Percentiles rank a stretch among this genome's conserved stretches.
Conservation (phyloP, 2,329 filamentous ascomycete genomes). For the Fusarium nurragi region DNA sequence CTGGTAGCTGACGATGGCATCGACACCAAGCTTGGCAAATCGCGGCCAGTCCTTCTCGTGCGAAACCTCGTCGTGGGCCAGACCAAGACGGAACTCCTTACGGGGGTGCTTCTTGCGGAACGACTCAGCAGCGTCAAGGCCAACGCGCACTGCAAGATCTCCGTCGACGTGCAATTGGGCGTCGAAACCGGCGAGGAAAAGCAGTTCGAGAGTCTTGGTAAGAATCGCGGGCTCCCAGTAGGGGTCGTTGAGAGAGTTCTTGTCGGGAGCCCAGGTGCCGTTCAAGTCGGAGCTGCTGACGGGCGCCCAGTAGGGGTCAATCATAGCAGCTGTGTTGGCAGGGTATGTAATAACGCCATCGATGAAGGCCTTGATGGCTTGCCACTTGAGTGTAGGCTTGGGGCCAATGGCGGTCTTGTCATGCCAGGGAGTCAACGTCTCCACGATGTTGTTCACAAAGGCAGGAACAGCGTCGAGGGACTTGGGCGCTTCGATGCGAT, state of each 20-base stretch:
- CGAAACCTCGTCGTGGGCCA: conserved; percentile 42
- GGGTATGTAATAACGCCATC: conserved; percentile 45
- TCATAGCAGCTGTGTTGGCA: conserved; percentile 42
- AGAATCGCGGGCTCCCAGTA: conserved; percentile 42
- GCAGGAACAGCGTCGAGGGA: conserved; percentile 9
- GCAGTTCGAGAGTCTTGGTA: conserved; percentile 35
- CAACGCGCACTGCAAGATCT: conserved; percentile 40
- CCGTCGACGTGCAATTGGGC: conserved; percentile 42
- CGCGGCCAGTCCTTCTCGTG: conserved; percentile 39
- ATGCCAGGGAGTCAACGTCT: conserved; percentile 12
- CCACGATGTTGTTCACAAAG: conserved; percentile 26
- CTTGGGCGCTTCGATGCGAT: conserved; percentile 38
- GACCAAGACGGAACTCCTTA: conserved; percentile 37
- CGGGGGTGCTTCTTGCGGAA: conserved; percentile 34
- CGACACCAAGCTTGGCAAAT: conserved; percentile 40
- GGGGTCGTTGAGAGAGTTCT: conserved; percentile 38
- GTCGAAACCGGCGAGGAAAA: conserved; percentile 37
- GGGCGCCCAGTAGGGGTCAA: conserved; percentile 41
- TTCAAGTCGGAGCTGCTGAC: conserved; percentile 30
- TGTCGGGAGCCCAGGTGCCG: conserved; percentile 33
- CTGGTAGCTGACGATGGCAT: conserved; percentile 42
- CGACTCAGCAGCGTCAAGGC: conserved; percentile 37
- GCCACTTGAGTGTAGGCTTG: conserved; percentile 42
- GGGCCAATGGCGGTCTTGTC: conserved; percentile 25
- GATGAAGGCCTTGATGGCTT: conserved; percentile 43